Evolutionary conservation across 176 grass and related monocot species (phyloP).

Genomic region (Aegilops umbellulata): DNA sequence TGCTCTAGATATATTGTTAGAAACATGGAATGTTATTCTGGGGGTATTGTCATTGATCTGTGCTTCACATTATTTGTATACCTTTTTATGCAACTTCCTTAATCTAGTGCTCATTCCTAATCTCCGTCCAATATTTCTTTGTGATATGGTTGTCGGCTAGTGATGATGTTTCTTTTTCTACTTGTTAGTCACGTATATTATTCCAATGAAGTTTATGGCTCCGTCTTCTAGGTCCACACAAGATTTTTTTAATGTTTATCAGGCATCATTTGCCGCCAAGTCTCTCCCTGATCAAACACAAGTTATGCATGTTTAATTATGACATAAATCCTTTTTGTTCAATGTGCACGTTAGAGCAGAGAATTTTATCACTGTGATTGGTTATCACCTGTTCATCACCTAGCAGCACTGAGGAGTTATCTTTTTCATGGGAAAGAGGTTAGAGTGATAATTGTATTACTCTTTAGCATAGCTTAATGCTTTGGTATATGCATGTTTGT

Average conservation of each 20-base stretch:
- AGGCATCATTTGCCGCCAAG: background rate
- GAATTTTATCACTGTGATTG: background rate
- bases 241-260: background rate
- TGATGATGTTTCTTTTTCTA: background rate
- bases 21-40: constrained; percentile 94
- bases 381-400: constrained; percentile 4
- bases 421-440: background rate
- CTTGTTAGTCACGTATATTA: background rate
- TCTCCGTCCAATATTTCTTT: background rate
- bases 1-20: constrained; percentile 90
- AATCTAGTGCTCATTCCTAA: constrained; percentile 10
- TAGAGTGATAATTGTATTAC: background rate
- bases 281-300: constrained; percentile 2
- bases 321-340: constrained; percentile 6
- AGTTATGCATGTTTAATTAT: background rate
- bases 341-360: background rate
- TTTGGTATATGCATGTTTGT: constrained; percentile 10
- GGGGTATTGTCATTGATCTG: constrained; percentile 51
- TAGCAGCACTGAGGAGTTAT: background rate
- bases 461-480: background rate
- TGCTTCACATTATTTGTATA: constrained; percentile 11
- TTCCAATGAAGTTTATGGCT: background rate
- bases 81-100: background rate
- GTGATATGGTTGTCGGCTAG: constrained; percentile 12
- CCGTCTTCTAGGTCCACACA: background rate